Conservation (phyloP, 805 yeast genomes). For the Zygotorulaspora danielsina region DNA sequence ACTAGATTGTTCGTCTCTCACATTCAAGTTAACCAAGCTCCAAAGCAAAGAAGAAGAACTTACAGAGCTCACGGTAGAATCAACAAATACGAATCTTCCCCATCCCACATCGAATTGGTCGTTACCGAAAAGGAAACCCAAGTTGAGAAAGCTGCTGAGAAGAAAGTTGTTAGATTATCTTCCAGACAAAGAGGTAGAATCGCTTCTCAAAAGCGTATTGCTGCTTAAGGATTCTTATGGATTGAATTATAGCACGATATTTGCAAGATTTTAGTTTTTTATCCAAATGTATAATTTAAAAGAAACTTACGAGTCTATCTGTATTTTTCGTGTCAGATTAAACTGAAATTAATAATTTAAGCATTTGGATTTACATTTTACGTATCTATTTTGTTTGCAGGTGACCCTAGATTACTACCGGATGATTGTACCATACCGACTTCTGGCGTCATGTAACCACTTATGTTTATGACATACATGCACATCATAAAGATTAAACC, state of each 20-base stretch:
- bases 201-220: constrained; percentile 80
- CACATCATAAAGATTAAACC: constrained; percentile 62
- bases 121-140: constrained; percentile 92
- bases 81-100: constrained; percentile 97
- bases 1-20: constrained; percentile 91
- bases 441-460: constrained; percentile 44
- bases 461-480: constrained; percentile 48
- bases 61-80: constrained; percentile 99
- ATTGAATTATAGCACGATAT: constrained; percentile 5
- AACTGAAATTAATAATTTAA: too few species aligned
- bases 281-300: constrained; percentile 16
- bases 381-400: not conserved
- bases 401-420: not conserved
- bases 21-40: constrained; percentile 99
- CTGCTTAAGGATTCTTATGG: constrained; percentile 45
- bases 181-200: constrained; percentile 91
- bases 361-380: not conserved
- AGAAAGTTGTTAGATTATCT: constrained; percentile 64
- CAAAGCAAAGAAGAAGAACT: constrained; percentile 99
- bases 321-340: constrained; percentile 2
- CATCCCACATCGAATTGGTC: constrained; percentile 97
- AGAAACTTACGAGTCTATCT: constrained; percentile 1
- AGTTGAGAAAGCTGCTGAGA: constrained; percentile 86
- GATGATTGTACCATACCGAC: constrained; percentile 31
- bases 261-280: constrained; percentile 8